Percentiles rank a stretch among this genome's conserved stretches.
phyloP scores from a whole-genome alignment of 2,329 filamentous ascomycete species.

The Fusarium poae region DNA sequence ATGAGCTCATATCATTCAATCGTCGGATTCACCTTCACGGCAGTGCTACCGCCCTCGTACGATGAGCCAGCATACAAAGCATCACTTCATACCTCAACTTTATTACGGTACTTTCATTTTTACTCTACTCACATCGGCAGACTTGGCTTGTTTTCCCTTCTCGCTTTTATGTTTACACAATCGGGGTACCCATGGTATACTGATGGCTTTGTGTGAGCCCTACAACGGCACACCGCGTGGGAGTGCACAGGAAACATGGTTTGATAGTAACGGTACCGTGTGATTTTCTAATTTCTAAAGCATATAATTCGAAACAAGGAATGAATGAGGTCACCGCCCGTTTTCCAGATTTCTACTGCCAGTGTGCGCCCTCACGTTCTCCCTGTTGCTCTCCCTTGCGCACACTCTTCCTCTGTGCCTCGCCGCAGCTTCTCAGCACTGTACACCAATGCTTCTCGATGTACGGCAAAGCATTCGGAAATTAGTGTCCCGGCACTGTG shows the following conservation, averaged over 20 bases:
- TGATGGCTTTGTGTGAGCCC: constrained; percentile 16
- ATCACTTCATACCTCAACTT: constrained; percentile 8
- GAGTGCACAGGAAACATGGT: constrained; percentile 20
- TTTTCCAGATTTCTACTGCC: neutral
- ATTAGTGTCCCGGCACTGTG: constrained; percentile 27
- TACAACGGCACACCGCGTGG: constrained; percentile 28
- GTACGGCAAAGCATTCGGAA: neutral
- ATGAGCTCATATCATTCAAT: constrained; percentile 4
- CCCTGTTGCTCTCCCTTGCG: neutral
- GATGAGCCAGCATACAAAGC: constrained; percentile 14
- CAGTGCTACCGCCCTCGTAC: constrained; percentile 35
- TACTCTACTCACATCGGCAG: constrained; percentile 2
- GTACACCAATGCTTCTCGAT: neutral
- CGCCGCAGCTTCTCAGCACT: neutral
- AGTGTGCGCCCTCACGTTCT: neutral
- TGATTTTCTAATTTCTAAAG: constrained; percentile 23
- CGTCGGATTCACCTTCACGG: constrained; percentile 19
- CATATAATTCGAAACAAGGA: neutral
- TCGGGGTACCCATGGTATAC: constrained; percentile 12
- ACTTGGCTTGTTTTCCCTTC: constrained; percentile 11
- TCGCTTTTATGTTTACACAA: neutral
- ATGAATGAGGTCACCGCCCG: neutral
- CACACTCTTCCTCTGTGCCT: neutral
- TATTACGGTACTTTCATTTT: constrained; percentile 1
- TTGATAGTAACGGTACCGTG: constrained; percentile 24